Conservation (phyloP, 306 rosid species). For the Parietaria judaica region DNA sequence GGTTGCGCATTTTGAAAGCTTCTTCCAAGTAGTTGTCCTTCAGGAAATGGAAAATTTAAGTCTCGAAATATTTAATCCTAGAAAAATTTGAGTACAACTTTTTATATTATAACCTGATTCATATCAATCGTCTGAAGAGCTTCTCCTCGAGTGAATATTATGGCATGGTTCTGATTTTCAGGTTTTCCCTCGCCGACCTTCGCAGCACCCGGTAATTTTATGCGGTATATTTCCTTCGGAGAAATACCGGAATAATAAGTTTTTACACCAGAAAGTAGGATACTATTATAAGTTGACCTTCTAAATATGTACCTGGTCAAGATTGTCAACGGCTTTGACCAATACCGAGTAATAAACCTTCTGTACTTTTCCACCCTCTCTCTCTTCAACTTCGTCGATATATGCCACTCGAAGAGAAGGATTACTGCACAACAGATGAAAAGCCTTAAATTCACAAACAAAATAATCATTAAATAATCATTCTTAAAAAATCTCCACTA, state of each 20-base stretch:
- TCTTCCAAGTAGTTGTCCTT: slow-evolving; percentile 98
- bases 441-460: slow-evolving; percentile 21
- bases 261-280: neutral
- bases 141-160: slow-evolving; percentile 91
- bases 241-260: slow-evolving; percentile 26
- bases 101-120: slow-evolving; percentile 62
- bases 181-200: slow-evolving; percentile 99
- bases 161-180: slow-evolving; percentile 96
- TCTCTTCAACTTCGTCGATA: slow-evolving; percentile 96
- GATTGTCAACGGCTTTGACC: slow-evolving; percentile 83
- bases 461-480: slow-evolving; percentile 15
- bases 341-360: slow-evolving; percentile 91
- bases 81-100: slow-evolving; percentile 17
- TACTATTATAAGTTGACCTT: slow-evolving; percentile 3
- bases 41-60: slow-evolving; percentile 23
- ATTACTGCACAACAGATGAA: slow-evolving; percentile 40
- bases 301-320: slow-evolving; percentile 62
- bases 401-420: slow-evolving; percentile 98
- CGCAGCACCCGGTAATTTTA: slow-evolving; percentile 81
- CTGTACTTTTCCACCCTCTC: slow-evolving; percentile 69
- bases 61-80: slow-evolving; percentile 14
- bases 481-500: slow-evolving; percentile 16
- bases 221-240: slow-evolving; percentile 78
- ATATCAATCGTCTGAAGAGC: slow-evolving; percentile 97
- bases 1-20: slow-evolving; percentile 96